phyloP scores from a whole-genome alignment of 768 basidiomycete species.

The Astraeus odoratus region DNA sequence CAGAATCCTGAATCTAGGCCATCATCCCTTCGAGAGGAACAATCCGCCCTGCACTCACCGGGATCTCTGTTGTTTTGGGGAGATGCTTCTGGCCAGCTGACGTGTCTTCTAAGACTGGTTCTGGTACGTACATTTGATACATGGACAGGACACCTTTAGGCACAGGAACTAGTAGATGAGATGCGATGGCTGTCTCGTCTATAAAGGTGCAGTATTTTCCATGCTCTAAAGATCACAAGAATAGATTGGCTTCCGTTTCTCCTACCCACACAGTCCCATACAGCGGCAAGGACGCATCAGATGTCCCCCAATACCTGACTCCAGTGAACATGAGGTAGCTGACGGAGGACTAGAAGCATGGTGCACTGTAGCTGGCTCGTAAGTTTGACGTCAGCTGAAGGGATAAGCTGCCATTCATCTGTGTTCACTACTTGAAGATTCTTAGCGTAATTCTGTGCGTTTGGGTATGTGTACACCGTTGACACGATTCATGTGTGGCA shows the following conservation, averaged over 20 bases:
- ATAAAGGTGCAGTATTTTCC: not conserved
- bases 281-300: not conserved
- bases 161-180: too few species aligned
- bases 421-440: conserved; percentile 13
- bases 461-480: conserved; percentile 10
- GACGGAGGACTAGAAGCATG: conserved; percentile 14
- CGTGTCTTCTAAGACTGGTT: too few species aligned
- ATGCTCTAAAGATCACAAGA: not conserved
- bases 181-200: too few species aligned
- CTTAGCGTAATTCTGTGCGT: conserved; percentile 20
- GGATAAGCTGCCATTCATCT: not conserved
- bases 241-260: not conserved
- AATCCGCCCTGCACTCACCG: too few species aligned
- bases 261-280: not conserved
- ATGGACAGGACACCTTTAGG: too few species aligned
- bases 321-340: not conserved
- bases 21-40: too few species aligned
- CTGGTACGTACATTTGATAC: too few species aligned
- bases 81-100: too few species aligned
- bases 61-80: too few species aligned
- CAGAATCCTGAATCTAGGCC: too few species aligned
- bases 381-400: conserved; percentile 1
- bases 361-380: conserved; percentile 23
- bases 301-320: not conserved
- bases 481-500: not conserved